Conservation (phyloP, 768 basidiomycete genomes). For the Trametes villosa region DNA sequence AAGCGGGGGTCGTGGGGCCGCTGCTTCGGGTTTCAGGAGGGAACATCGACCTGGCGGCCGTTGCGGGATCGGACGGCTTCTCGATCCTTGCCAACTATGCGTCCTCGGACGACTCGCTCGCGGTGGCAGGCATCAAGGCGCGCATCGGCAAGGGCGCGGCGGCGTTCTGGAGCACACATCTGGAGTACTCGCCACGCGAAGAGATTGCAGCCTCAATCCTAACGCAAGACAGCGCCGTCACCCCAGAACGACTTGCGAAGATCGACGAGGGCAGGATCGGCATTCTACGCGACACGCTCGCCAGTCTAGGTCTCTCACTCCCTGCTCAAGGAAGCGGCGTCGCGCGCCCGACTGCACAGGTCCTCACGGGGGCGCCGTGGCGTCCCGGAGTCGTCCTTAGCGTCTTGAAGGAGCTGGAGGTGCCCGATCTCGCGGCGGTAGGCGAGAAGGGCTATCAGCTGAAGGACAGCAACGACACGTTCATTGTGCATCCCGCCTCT, state of each 20-base stretch:
- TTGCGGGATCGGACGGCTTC: background rate
- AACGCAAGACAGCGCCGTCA: background rate
- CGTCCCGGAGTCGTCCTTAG: constrained; percentile 40
- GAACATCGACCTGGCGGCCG: constrained; percentile 1
- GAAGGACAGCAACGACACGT: constrained; percentile 72
- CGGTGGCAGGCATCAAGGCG: constrained; percentile 5
- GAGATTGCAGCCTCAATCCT: constrained; percentile 38
- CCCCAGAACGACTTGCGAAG: constrained; percentile 11
- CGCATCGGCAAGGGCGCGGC: constrained; percentile 31
- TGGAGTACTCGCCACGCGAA: constrained; percentile 56
- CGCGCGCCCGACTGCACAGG: constrained; percentile 35
- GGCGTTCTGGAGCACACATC: constrained; percentile 58
- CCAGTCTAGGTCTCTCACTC: constrained; percentile 44
- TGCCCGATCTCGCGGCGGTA: constrained; percentile 34
- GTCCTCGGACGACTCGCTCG: background rate
- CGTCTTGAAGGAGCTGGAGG: constrained; percentile 42
- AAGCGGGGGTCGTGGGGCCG: background rate
- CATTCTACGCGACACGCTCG: constrained; percentile 40
- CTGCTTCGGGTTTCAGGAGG: background rate
- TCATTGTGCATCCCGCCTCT: constrained; percentile 54
- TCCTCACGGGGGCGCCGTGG: constrained; percentile 40
- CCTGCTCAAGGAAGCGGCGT: constrained; percentile 34
- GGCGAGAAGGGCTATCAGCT: constrained; percentile 42
- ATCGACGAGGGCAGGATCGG: constrained; percentile 27
- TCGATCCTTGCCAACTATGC: background rate